A percentile compares a stretch with the other conserved stretches of the same genome.
Evolutionary conservation across 2,329 filamentous ascomycete species (phyloP).

Genomic region (Cytospora schulzeri): DNA sequence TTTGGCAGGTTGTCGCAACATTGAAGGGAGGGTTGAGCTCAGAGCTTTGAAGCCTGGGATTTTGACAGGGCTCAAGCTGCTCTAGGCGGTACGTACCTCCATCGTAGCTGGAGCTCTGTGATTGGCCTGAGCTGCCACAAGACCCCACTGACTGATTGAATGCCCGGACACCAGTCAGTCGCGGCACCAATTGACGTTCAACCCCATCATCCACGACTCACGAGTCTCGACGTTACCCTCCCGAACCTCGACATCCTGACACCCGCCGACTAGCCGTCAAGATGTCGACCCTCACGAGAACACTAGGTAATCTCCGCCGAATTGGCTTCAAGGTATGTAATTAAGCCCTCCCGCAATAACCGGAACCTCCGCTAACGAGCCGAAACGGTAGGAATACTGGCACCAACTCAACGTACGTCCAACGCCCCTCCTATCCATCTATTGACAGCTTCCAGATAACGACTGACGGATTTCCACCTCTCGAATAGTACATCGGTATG

Average conservation of each 20-base stretch:
- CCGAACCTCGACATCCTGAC: constrained; percentile 31
- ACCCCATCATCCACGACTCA: constrained; percentile 29
- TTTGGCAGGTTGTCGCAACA: neutral
- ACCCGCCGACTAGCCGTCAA: constrained; percentile 43
- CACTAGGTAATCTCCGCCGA: constrained; percentile 81
- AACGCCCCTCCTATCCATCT: constrained; percentile 29
- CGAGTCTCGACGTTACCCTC: constrained; percentile 25
- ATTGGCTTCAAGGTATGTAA: constrained; percentile 90
- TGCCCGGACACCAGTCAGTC: constrained; percentile 25
- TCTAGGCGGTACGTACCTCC: constrained; percentile 22
- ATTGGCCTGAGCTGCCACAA: constrained; percentile 31
- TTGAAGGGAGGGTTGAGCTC: neutral
- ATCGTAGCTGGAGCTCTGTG: constrained; percentile 25
- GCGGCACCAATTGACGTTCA: constrained; percentile 17
- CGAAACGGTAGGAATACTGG: constrained; percentile 71
- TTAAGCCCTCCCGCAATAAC: constrained; percentile 27
- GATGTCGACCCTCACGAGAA: constrained; percentile 93
- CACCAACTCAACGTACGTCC: constrained; percentile 87
- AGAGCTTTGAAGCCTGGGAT: constrained; percentile 14
- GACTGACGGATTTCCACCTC: constrained; percentile 29
- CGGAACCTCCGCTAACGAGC: constrained; percentile 40
- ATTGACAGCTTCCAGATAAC: constrained; percentile 17
- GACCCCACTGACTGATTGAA: neutral
- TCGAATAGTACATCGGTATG: constrained; percentile 58
- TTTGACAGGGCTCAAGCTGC: constrained; percentile 30